Conservation (phyloP, 176 grass and related monocot species). For the Lolium multiflorum region DNA sequence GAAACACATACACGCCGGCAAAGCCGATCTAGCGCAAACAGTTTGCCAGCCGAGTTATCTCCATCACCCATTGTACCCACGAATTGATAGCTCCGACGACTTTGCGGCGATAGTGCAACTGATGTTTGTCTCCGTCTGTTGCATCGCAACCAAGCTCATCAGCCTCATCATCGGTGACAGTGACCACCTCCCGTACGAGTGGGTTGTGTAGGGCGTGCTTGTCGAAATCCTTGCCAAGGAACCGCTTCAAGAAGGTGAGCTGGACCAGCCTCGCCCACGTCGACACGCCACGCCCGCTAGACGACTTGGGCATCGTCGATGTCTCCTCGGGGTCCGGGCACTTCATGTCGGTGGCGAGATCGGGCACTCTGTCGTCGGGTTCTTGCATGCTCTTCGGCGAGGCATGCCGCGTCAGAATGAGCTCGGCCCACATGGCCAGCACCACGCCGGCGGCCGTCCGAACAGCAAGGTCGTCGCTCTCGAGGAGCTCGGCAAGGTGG, state of each 20-base stretch:
- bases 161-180: not conserved
- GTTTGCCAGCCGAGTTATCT: not conserved
- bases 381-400: conserved; percentile 20
- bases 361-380: not conserved
- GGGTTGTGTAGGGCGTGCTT: conserved; percentile 4
- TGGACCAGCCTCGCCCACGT: conserved; percentile 30
- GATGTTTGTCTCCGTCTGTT: not conserved
- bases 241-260: conserved; percentile 40
- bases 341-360: not conserved
- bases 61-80: not conserved
- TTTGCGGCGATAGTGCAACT: not conserved
- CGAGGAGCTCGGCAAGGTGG: not conserved
- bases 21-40: too few species aligned
- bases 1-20: too few species aligned
- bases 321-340: not conserved
- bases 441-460: conserved; percentile 42
- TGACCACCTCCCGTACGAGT: not conserved
- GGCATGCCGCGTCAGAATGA: conserved; percentile 1
- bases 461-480: conserved; percentile 25
- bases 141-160: not conserved
- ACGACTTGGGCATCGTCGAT: not conserved
- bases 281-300: not conserved
- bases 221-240: conserved; percentile 40
- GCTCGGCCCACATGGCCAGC: conserved; percentile 38
- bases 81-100: not conserved